Percentiles rank a stretch among this genome's conserved stretches.
Evolutionary conservation across 768 basidiomycete species (phyloP).

Genomic region (Collybiopsis confluens): DNA sequence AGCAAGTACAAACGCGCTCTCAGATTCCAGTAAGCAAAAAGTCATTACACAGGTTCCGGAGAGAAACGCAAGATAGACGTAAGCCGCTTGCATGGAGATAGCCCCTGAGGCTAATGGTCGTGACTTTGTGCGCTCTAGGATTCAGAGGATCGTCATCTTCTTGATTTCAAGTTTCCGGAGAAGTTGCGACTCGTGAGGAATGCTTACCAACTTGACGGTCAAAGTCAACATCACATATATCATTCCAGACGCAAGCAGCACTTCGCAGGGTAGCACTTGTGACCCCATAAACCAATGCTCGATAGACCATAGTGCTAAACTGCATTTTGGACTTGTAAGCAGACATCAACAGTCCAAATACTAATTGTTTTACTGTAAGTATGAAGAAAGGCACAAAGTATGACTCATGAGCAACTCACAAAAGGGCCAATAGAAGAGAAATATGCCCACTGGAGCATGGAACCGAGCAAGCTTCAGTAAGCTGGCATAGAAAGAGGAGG

Average conservation of each 20-base stretch:
- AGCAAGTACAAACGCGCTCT: background rate
- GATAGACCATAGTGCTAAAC: constrained; percentile 6
- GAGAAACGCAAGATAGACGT: constrained; percentile 9
- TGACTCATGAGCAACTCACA: background rate
- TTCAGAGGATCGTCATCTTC: no score
- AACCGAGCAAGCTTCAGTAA: background rate
- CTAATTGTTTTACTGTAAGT: constrained; percentile 1
- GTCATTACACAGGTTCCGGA: constrained; percentile 7
- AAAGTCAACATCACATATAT: constrained; percentile 22
- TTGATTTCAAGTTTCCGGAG: no score
- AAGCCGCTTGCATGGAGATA: constrained; percentile 16
- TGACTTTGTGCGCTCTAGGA: constrained; percentile 20
- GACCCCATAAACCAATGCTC: constrained; percentile 10
- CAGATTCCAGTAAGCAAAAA: constrained; percentile 9
- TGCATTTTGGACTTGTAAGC: constrained; percentile 12
- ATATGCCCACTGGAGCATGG: constrained; percentile 13
- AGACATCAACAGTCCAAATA: constrained; percentile 17
- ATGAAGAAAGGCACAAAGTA: background rate
- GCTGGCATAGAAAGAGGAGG: no score
- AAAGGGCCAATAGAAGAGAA: constrained; percentile 18
- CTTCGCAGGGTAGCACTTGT: constrained; percentile 15
- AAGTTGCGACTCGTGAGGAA: background rate
- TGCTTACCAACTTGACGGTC: constrained; percentile 21
- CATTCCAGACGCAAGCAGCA: constrained; percentile 24
- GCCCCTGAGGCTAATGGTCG: constrained; percentile 18